Evolutionary conservation across 352 stramenopile species (phyloP), one percentile per base, ranked within the genome.

Genomic region (Globisporangium barbulae): DNA sequence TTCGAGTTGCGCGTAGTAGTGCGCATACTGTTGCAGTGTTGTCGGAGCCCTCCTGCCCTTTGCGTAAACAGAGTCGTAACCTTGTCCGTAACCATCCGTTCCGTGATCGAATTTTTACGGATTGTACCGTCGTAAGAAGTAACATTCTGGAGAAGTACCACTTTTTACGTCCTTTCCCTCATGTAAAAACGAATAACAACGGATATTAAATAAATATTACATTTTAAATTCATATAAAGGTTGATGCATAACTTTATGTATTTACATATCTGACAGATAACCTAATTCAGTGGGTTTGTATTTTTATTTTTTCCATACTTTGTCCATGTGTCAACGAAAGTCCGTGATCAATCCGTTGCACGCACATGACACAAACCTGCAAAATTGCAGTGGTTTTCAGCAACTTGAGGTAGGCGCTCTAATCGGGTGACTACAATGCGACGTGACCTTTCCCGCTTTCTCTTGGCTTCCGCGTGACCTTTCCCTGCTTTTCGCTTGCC

Each of bases 361-460:
- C 25, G 25, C 35, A 59, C 53, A 59, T 39, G 21, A 60, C 35
- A 37, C 22, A 35, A 61, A 52, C 55, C 55, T 53, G 1, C 13
- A 2, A 2, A 61, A 41, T 61, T 10, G 39, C 22, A 61, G 19
- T 45, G 31, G 10, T 12, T 15, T 12, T 3, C 25, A 3, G 9
- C 12, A 49, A 10, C 21, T 35, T 45, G 21, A 50, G 39, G 37
- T 21, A 33, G 10, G 39, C 31, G 53, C 30, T 33, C 30, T 28
- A 49, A 52, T 61, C 42, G 37, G 42, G 25, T 41, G 28, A 13
- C 15, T 61, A 31, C 30, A 2, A 22, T 58, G 21, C 30, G 33
- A 1, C 17, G 58, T 64, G 58, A 64, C 58, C 58, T 64, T 64
- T 64, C 58, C 58, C 58, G 35, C 45, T 55, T 64, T 56, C 21